Evolutionary conservation across 257 asterid species (phyloP).

Genomic region (Solanum etuberosum): DNA sequence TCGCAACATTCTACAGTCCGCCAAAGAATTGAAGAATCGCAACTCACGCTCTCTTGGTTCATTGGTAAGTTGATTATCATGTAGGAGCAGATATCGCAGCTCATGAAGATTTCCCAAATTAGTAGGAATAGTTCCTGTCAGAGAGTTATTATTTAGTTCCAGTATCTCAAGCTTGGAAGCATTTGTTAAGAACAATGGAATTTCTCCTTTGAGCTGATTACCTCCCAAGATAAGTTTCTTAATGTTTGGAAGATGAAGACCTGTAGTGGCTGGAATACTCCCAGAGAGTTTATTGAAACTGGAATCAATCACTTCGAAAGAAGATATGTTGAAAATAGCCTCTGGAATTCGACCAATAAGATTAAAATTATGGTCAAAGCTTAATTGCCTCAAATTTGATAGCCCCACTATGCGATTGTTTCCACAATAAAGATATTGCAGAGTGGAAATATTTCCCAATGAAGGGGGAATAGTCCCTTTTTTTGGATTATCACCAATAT

Average conservation of each 20-base stretch:
- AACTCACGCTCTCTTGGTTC: constrained; percentile 2
- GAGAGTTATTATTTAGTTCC: neutral
- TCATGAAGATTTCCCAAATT: constrained; percentile 16
- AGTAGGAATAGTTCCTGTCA: constrained; percentile 17
- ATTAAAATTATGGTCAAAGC: neutral
- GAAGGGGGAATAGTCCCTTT: constrained; percentile 19
- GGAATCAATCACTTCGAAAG: constrained; percentile 4
- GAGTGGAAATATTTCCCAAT: constrained; percentile 17
- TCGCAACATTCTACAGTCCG: constrained; percentile 12
- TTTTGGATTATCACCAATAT: constrained; percentile 3
- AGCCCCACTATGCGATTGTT: constrained; percentile 16
- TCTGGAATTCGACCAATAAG: constrained; percentile 25
- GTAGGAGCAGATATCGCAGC: constrained; percentile 2
- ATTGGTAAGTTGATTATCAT: constrained; percentile 5
- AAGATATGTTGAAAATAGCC: constrained; percentile 21
- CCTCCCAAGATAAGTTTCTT: neutral
- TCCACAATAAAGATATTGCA: constrained; percentile 6
- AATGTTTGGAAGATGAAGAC: constrained; percentile 17
- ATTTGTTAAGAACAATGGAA: constrained; percentile 18
- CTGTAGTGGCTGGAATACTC: neutral
- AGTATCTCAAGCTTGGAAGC: constrained; percentile 12
- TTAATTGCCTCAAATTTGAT: constrained; percentile 4
- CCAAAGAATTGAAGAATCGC: constrained; percentile 14
- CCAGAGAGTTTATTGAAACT: constrained; percentile 9
- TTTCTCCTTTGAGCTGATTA: constrained; percentile 12